These are phyloP conservation scores for Corynascus novoguineensis DNA, from an alignment of 495 filamentous ascomycete genomes.

Conservation along the genomic window DNA sequence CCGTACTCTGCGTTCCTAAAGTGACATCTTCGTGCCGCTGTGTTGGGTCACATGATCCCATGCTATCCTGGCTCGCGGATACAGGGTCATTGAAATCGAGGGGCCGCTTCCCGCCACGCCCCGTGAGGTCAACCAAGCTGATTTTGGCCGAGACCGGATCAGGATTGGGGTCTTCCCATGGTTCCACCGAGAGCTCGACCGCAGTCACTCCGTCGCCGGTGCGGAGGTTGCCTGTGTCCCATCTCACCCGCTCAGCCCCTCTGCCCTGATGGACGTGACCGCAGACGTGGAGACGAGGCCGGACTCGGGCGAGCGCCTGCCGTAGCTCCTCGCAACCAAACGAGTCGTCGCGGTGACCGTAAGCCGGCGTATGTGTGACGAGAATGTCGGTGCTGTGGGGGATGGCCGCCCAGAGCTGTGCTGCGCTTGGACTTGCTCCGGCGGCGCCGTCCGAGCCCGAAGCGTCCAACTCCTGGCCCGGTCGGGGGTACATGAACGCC, in stretches of 20 bases:
- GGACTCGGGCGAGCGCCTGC: conserved; percentile 63
- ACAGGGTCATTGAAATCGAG: conserved; percentile 27
- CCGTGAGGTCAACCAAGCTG: conserved; percentile 40
- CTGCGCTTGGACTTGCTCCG: conserved; percentile 24
- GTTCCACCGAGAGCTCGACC: conserved; percentile 24
- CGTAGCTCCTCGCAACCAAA: conserved; percentile 68
- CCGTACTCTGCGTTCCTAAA: conserved; percentile 20
- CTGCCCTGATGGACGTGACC: conserved; percentile 76
- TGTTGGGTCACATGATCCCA: not conserved
- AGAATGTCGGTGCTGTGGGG: conserved; percentile 72
- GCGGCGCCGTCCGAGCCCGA: not conserved
- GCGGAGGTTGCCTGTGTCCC: conserved; percentile 38
- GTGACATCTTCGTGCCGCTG: conserved; percentile 28
- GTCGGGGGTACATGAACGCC: conserved; percentile 61
- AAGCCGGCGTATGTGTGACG: conserved; percentile 76
- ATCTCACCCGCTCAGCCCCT: conserved; percentile 54
- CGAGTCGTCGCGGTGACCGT: conserved; percentile 61
- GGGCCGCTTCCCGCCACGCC: conserved; percentile 25
- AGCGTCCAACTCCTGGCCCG: not conserved
- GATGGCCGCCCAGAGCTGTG: conserved; percentile 51
- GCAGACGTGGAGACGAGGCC: conserved; percentile 79
- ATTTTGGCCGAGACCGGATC: conserved; percentile 37
- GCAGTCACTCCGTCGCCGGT: conserved; percentile 21
- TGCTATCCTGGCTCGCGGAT: not conserved
- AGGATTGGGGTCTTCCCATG: conserved; percentile 37